A percentile compares a stretch with the other conserved stretches of the same genome.
Evolutionary conservation across 208 protist genomes (phyloP).

Genomic region (Trypanosoma avium): DNA sequence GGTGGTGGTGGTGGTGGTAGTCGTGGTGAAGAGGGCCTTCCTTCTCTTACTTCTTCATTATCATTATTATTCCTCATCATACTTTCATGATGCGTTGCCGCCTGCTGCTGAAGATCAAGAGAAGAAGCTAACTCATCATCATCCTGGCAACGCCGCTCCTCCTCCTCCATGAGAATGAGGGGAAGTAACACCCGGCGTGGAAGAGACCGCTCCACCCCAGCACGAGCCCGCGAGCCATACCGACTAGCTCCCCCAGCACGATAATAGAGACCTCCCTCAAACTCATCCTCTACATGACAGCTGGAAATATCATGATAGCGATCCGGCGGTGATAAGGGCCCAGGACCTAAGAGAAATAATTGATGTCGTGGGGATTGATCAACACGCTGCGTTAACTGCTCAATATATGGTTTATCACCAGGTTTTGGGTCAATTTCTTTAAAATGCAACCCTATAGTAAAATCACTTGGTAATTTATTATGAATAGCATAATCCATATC

Average conservation of each 20-base stretch:
- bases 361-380: slow-evolving; percentile 70
- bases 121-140: slow-evolving; percentile 42
- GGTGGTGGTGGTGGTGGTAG: slow-evolving; percentile 9
- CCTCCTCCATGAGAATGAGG: slow-evolving; percentile 40
- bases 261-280: slow-evolving; percentile 54
- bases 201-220: not conserved
- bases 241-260: slow-evolving; percentile 41
- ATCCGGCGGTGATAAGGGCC: slow-evolving; percentile 19
- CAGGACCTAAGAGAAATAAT: slow-evolving; percentile 37
- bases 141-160: slow-evolving; percentile 51
- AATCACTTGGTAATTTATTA: slow-evolving; percentile 54
- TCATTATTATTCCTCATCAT: too few relatives aligned
- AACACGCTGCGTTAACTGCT: slow-evolving; percentile 52
- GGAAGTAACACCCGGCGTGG: not conserved
- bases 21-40: slow-evolving; percentile 7
- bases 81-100: too few relatives aligned
- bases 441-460: slow-evolving; percentile 73
- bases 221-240: not conserved
- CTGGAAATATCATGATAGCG: slow-evolving; percentile 15
- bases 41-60: too few relatives aligned
- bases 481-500: slow-evolving; percentile 72
- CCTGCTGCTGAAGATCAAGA: not conserved
- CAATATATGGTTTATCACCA: slow-evolving; percentile 48
- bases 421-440: slow-evolving; percentile 24
- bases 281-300: slow-evolving; percentile 16